These are phyloP conservation scores for Suhomyces wounanorum DNA, from an alignment of 1,139 yeast genomes.

Conservation along the genomic window DNA sequence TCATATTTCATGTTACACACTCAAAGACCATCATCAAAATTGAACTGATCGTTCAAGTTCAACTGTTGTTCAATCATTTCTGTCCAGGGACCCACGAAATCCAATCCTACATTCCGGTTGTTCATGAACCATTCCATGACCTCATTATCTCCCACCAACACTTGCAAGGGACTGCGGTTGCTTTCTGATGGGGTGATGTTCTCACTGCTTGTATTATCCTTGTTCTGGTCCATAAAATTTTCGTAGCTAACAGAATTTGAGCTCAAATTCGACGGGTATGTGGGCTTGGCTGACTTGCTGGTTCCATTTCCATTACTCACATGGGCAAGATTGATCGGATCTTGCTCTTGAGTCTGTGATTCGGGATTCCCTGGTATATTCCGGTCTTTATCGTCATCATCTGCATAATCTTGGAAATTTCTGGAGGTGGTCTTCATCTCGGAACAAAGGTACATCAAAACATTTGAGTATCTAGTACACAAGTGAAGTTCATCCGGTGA, in stretches of 20 bases:
- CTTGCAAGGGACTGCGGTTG: slow-evolving; percentile 10
- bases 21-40: slow-evolving; percentile 28
- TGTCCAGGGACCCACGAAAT: slow-evolving; percentile 88
- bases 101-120: slow-evolving; percentile 69
- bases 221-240: slow-evolving; percentile 4
- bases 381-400: slow-evolving; percentile 5
- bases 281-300: not conserved
- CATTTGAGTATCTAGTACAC: slow-evolving; percentile 78
- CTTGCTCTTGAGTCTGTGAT: not conserved
- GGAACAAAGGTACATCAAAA: slow-evolving; percentile 73
- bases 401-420: slow-evolving; percentile 19
- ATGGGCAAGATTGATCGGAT: not conserved
- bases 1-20: not conserved
- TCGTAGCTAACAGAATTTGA: not conserved
- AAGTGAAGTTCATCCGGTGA: slow-evolving; percentile 89
- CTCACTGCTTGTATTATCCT: slow-evolving; percentile 4
- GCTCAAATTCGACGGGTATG: not conserved
- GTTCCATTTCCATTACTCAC: not conserved
- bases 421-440: slow-evolving; percentile 59
- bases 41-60: slow-evolving; percentile 38
- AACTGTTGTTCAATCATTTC: slow-evolving; percentile 74
- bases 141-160: slow-evolving; percentile 49
- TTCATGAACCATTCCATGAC: slow-evolving; percentile 73
- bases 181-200: slow-evolving; percentile 10
- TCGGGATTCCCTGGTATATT: not conserved